Evolutionary conservation across 768 basidiomycete species (phyloP).

Genomic region (Tulasnella sp.): DNA sequence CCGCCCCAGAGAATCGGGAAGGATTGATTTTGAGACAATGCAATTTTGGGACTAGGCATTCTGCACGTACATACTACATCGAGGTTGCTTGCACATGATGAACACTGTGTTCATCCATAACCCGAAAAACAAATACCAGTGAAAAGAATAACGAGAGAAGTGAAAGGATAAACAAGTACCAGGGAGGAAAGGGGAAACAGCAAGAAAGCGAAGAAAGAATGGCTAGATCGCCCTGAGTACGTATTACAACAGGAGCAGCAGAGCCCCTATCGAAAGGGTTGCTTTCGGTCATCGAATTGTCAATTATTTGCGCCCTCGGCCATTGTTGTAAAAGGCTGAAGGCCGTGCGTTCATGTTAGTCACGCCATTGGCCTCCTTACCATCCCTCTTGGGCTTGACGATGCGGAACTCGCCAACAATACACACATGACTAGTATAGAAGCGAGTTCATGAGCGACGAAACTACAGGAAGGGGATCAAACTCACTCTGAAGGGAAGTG

Average conservation of each 20-base stretch:
- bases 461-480: slow-evolving; percentile 4
- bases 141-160: slow-evolving; percentile 2
- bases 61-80: background rate
- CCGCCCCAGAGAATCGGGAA: background rate
- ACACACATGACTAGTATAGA: slow-evolving; percentile 49
- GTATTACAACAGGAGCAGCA: background rate
- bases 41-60: background rate
- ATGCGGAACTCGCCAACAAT: slow-evolving; percentile 67
- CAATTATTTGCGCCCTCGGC: slow-evolving; percentile 1
- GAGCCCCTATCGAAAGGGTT: background rate
- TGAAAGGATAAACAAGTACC: slow-evolving; percentile 1
- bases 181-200: background rate
- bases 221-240: background rate
- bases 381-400: slow-evolving; percentile 23
- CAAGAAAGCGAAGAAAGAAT: background rate
- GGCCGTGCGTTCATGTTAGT: background rate
- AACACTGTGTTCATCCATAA: too few species aligned
- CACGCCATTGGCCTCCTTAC: background rate
- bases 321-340: slow-evolving; percentile 7
- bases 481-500: slow-evolving; percentile 97
- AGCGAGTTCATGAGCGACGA: slow-evolving; percentile 3
- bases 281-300: too few species aligned
- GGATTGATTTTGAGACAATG: background rate
- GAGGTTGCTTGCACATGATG: too few species aligned
- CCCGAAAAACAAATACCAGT: background rate